These are phyloP conservation scores for Ophiognomonia clavigignenti-juglandacearum DNA, from an alignment of 2,329 filamentous ascomycete genomes.

Conservation along the genomic window DNA sequence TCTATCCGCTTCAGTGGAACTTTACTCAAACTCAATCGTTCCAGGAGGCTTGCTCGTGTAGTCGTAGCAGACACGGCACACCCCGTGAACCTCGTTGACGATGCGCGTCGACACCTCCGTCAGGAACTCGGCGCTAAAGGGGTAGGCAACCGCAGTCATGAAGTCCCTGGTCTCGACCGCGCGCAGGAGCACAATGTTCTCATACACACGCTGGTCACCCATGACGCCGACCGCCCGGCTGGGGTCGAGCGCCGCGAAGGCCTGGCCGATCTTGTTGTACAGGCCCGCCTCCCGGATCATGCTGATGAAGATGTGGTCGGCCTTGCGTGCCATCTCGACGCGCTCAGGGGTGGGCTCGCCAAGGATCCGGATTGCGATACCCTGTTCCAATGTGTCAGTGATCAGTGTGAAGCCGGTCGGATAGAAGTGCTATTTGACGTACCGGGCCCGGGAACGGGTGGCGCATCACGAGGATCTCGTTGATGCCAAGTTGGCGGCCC, in stretches of 20 bases:
- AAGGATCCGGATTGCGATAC: slow-evolving; percentile 71
- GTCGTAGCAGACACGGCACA: slow-evolving; percentile 68
- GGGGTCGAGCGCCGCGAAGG: slow-evolving; percentile 40
- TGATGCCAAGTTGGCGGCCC: slow-evolving; percentile 65
- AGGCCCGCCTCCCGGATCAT: slow-evolving; percentile 69
- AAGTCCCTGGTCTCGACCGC: slow-evolving; percentile 54
- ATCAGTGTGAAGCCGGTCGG: too few species aligned
- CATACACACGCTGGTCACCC: slow-evolving; percentile 62
- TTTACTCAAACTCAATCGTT: slow-evolving; percentile 74
- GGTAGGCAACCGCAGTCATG: slow-evolving; percentile 70
- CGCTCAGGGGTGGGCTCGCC: slow-evolving; percentile 79
- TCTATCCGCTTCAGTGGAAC: too few species aligned
- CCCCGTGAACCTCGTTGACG: slow-evolving; percentile 70
- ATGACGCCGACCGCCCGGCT: slow-evolving; percentile 36
- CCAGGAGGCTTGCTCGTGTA: slow-evolving; percentile 61
- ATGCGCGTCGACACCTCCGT: slow-evolving; percentile 62
- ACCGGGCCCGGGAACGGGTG: slow-evolving; percentile 66
- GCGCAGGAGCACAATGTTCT: slow-evolving; percentile 35
- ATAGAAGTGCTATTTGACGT: neutral
- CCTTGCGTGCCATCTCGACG: slow-evolving; percentile 73
- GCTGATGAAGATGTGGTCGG: slow-evolving; percentile 73
- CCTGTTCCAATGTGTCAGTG: slow-evolving; percentile 24
- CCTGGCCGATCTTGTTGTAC: slow-evolving; percentile 57
- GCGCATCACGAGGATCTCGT: slow-evolving; percentile 70
- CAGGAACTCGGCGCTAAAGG: slow-evolving; percentile 37